A percentile compares a stretch with the other conserved stretches of the same genome.
phyloP scores from a whole-genome alignment of 2,329 filamentous ascomycete genomes.

The Harringtonia aguacate region DNA sequence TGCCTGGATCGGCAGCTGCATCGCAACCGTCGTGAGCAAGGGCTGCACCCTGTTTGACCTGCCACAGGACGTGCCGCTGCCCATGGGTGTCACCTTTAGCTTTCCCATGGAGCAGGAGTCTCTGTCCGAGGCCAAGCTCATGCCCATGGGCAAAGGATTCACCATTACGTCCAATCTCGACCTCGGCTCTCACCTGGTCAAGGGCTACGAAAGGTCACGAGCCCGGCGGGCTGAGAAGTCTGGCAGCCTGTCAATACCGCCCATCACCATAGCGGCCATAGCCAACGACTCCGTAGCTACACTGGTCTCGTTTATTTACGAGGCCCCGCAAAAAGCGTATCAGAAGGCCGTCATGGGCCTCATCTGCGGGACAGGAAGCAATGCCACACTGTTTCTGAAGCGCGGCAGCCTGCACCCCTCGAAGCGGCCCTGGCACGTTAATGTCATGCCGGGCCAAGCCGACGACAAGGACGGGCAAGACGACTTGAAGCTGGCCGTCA shows the following conservation, averaged over 20 bases:
- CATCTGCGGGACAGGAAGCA: conserved; percentile 73
- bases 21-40: conserved; percentile 59
- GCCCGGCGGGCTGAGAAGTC: background rate
- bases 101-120: conserved; percentile 59
- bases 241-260: conserved; percentile 44
- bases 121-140: conserved; percentile 50
- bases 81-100: conserved; percentile 59
- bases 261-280: conserved; percentile 62
- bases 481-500: conserved; percentile 61
- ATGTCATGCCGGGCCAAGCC: conserved; percentile 33
- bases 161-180: conserved; percentile 50
- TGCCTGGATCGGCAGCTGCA: conserved; percentile 69
- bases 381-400: conserved; percentile 67
- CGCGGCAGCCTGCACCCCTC: conserved; percentile 47
- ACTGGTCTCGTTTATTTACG: conserved; percentile 65
- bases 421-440: conserved; percentile 45
- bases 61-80: conserved; percentile 33
- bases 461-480: conserved; percentile 38
- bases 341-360: conserved; percentile 67
- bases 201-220: conserved; percentile 46
- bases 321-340: conserved; percentile 47
- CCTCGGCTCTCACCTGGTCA: conserved; percentile 45
- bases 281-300: conserved; percentile 76
- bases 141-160: conserved; percentile 64
- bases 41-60: conserved; percentile 35